Conservation (phyloP, 2,329 filamentous ascomycete species). For the Botrytis deweyae region DNA sequence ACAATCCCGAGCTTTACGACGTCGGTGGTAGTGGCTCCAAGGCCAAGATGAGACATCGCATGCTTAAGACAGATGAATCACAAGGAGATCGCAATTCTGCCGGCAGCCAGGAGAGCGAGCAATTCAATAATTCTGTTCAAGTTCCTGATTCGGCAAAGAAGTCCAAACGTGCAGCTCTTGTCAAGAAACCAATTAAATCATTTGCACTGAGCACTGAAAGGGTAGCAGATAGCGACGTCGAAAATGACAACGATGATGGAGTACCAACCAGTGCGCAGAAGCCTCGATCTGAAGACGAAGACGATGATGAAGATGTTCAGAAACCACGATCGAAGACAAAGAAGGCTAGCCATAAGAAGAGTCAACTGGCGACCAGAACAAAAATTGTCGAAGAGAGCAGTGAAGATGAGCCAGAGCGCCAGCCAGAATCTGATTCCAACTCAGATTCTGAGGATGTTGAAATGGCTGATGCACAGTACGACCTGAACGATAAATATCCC, state of each 20-base stretch:
- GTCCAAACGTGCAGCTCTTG: neutral
- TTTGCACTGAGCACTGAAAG: slow-evolving; percentile 20
- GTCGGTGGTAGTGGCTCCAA: slow-evolving; percentile 11
- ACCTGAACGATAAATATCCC: neutral
- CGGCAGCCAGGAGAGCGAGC: neutral
- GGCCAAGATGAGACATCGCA: slow-evolving; percentile 16
- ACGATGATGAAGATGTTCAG: neutral
- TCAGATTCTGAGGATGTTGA: slow-evolving; percentile 8
- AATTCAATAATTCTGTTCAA: neutral
- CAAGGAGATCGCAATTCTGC: neutral
- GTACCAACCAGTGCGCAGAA: slow-evolving; percentile 19
- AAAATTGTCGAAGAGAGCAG: neutral
- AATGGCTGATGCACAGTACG: slow-evolving; percentile 1
- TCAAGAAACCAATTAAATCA: neutral
- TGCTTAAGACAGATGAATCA: slow-evolving; percentile 13
- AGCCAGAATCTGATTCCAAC: neutral
- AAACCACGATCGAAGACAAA: neutral
- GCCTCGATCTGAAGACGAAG: slow-evolving; percentile 6
- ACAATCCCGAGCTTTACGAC: slow-evolving; percentile 1
- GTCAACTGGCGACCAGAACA: neutral
- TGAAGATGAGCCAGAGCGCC: neutral
- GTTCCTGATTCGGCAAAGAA: neutral
- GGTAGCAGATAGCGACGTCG: slow-evolving; percentile 14
- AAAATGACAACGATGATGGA: slow-evolving; percentile 3
- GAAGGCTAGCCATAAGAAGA: neutral